phyloP scores from a whole-genome alignment of 148 eudicot species.

The Spergularia bocconei region DNA sequence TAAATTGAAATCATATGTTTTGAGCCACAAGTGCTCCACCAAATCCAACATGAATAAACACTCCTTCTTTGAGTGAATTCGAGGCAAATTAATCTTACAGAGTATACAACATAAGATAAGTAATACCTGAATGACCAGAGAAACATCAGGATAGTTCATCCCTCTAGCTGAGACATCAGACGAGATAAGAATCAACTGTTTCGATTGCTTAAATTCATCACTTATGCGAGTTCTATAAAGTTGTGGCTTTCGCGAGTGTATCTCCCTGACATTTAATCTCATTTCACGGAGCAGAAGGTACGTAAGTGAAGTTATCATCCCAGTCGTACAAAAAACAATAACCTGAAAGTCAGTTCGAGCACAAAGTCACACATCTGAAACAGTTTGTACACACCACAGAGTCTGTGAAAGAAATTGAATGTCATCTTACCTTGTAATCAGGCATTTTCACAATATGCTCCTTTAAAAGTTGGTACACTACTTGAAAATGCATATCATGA shows the following conservation, averaged over 20 bases:
- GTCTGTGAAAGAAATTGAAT: slow-evolving; percentile 1
- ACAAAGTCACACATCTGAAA: slow-evolving; percentile 15
- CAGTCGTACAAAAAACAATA: slow-evolving; percentile 85
- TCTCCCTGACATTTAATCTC: slow-evolving; percentile 83
- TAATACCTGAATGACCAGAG: slow-evolving; percentile 84
- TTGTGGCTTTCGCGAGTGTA: slow-evolving; percentile 86
- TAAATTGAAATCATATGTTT: not conserved
- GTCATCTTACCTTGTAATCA: slow-evolving; percentile 66
- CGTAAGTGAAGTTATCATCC: slow-evolving; percentile 86
- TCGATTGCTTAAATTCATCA: slow-evolving; percentile 83
- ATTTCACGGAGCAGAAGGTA: slow-evolving; percentile 70
- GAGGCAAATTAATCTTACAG: not conserved
- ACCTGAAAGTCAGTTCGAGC: slow-evolving; percentile 42
- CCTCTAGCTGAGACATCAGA: slow-evolving; percentile 94
- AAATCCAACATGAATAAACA: not conserved
- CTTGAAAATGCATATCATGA: slow-evolving; percentile 72
- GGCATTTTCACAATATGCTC: slow-evolving; percentile 54
- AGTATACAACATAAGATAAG: slow-evolving; percentile 1
- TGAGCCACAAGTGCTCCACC: not conserved
- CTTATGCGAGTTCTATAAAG: slow-evolving; percentile 66
- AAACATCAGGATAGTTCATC: slow-evolving; percentile 91
- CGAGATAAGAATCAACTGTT: slow-evolving; percentile 63
- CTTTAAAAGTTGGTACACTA: slow-evolving; percentile 65
- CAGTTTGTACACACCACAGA: not conserved
- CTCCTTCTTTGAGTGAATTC: not conserved